A percentile compares a stretch with the other conserved stretches of the same genome.
These are phyloP conservation scores for Tylopilus intermedius DNA, from an alignment of 768 basidiomycete species.

Conservation along the genomic window DNA sequence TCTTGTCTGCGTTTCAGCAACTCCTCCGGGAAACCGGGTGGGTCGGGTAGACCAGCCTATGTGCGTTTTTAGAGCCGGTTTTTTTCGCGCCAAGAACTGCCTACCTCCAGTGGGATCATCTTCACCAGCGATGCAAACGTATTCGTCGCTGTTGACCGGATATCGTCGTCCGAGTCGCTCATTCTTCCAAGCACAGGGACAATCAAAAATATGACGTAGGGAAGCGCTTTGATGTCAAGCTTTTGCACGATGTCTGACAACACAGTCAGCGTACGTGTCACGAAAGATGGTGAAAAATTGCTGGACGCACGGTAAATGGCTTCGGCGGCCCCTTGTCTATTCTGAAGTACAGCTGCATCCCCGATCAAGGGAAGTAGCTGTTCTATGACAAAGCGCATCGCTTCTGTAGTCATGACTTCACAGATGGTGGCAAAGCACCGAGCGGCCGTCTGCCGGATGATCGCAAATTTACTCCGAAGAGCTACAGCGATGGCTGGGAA, in stretches of 20 bases:
- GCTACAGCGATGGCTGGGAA: constrained; percentile 76
- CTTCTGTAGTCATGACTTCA: constrained; percentile 76
- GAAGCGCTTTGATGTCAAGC: constrained; percentile 89
- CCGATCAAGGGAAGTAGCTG: constrained; percentile 74
- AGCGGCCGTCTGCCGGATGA: constrained; percentile 85
- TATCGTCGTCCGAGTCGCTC: constrained; percentile 91
- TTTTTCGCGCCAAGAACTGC: constrained; percentile 10
- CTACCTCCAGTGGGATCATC: constrained; percentile 95
- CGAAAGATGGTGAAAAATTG: neutral
- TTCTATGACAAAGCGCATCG: constrained; percentile 89
- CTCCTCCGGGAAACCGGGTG: constrained; percentile 85
- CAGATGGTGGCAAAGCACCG: constrained; percentile 85
- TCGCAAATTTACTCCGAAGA: constrained; percentile 81
- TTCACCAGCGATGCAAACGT: constrained; percentile 96
- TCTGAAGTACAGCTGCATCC: constrained; percentile 66
- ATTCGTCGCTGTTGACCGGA: constrained; percentile 91
- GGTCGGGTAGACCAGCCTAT: constrained; percentile 95
- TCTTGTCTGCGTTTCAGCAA: constrained; percentile 78
- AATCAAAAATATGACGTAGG: constrained; percentile 94
- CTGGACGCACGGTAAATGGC: constrained; percentile 79
- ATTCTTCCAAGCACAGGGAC: constrained; percentile 95
- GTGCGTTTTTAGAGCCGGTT: neutral
- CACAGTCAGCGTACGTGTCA: constrained; percentile 9
- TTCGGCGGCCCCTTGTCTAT: constrained; percentile 88
- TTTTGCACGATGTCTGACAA: constrained; percentile 79